Evolutionary conservation across 2,329 filamentous ascomycete genomes (phyloP).

Genomic region (Neodidymelliopsis sp.): DNA sequence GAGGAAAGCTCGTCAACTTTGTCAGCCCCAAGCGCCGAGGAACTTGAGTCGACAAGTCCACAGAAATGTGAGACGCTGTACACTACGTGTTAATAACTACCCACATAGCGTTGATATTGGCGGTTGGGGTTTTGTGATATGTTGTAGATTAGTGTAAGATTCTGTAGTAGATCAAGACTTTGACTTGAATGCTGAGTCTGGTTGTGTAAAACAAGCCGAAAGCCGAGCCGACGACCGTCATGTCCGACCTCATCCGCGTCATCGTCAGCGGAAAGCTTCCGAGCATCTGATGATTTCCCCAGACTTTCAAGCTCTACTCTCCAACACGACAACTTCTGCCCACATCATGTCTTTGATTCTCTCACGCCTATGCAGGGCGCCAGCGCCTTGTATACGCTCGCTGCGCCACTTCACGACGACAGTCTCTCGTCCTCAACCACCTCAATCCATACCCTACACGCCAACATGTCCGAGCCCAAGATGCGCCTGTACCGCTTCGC

Average conservation of each 20-base stretch:
- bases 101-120: no score
- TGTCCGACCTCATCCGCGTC: slow-evolving; percentile 11
- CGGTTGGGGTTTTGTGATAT: no score
- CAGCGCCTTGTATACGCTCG: not conserved
- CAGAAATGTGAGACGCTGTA: no score
- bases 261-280: slow-evolving; percentile 7
- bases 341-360: slow-evolving; percentile 2
- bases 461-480: slow-evolving; percentile 73
- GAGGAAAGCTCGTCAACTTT: slow-evolving; percentile 77
- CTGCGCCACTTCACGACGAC: slow-evolving; percentile 18
- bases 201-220: no score
- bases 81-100: no score
- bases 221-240: slow-evolving; percentile 13
- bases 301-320: not conserved
- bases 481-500: slow-evolving; percentile 75
- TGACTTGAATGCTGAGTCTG: no score
- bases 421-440: slow-evolving; percentile 7
- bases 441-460: slow-evolving; percentile 31
- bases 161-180: no score
- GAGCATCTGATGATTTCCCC: slow-evolving; percentile 12
- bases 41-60: no score
- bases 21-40: slow-evolving; percentile 57
- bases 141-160: no score
- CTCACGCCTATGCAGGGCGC: slow-evolving; percentile 2
- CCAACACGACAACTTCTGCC: not conserved